Base-by-base conservation (phyloP, 75 land plant genomes). In the Selaginella moellendorffii region DNA sequence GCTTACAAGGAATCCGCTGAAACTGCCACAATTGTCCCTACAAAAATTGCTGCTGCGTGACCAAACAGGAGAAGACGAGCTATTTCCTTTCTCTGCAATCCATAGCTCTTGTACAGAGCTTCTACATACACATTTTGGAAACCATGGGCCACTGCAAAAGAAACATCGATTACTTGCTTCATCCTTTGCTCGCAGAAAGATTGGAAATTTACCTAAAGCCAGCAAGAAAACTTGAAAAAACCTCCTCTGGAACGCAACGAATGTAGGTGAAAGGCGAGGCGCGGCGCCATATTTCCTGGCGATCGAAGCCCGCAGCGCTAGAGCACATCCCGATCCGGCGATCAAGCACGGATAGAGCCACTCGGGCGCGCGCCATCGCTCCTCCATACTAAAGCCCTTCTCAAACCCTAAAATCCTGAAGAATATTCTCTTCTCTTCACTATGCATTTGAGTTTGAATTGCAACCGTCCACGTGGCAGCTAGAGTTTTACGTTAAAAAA, bases 1-100 rank as follows among this genome's bases (percentile, higher is more conserved):
- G 46, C 85, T 80, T 67, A 90, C 97, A 83, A 68, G 14, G 75
- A 30, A 76, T 90, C 97, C 25, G 79, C 76, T 29, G 80, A 31
- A 26, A 80, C 31, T 36, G 86, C 97, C 2, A 80, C 66, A 27
- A 80, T 73, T 10, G 76, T 71, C 18, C 85, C 85, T 53, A 76
- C 17, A 17, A 77, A 24, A 9, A 90, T 73, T 26, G 90, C 69
- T 25, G 67, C 73, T 17, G 54, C 61, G 66, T 54, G 71, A 64
- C 83, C 85, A 58, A 61, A 30, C 26, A 78, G 63, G 1, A 89
- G 68, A 27, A 52, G 46, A 66, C 67, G 19, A 46, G 73, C 74
- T 67, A 78, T 84, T 20, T 80, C 73, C 64, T 82, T 79, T 59
- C 80, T 75, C 20, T 69, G 63, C 0, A 80, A 10, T 0, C 85